These are phyloP conservation scores for Malus hybrid DNA, from an alignment of 331 rosid species.

Conservation along the genomic window DNA sequence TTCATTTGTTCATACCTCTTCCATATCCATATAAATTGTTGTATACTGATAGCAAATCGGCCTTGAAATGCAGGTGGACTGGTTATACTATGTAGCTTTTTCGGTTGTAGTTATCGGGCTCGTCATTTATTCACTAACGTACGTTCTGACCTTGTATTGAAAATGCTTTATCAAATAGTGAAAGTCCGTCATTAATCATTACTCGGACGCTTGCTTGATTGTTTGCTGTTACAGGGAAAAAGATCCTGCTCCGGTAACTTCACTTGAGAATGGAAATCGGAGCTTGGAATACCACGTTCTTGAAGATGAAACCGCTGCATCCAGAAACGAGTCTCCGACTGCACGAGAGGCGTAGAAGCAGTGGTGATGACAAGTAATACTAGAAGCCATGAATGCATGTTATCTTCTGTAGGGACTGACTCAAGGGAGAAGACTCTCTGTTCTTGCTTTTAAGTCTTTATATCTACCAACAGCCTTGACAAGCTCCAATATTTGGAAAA, in stretches of 20 bases:
- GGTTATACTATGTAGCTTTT: slow-evolving; percentile 67
- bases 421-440: not conserved
- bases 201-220: not conserved
- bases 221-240: slow-evolving; percentile 27
- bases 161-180: not conserved
- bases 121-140: slow-evolving; percentile 47
- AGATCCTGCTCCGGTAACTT: slow-evolving; percentile 14
- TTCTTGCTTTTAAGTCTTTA: not conserved
- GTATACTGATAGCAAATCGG: not conserved
- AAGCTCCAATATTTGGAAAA: not conserved
- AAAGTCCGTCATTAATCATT: not conserved
- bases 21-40: not conserved
- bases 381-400: not conserved
- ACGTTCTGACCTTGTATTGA: slow-evolving; percentile 8
- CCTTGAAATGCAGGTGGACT: slow-evolving; percentile 46
- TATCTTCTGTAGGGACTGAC: not conserved
- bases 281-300: slow-evolving; percentile 21
- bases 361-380: not conserved
- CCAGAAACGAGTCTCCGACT: slow-evolving; percentile 16
- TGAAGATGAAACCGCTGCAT: slow-evolving; percentile 17
- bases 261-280: slow-evolving; percentile 16
- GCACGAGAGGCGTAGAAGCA: slow-evolving; percentile 8
- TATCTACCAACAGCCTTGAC: not conserved
- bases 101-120: slow-evolving; percentile 48
- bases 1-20: not conserved